Conservation (phyloP, 192 early-diverging fungal genomes). For the Neocallimastix lanati region DNA sequence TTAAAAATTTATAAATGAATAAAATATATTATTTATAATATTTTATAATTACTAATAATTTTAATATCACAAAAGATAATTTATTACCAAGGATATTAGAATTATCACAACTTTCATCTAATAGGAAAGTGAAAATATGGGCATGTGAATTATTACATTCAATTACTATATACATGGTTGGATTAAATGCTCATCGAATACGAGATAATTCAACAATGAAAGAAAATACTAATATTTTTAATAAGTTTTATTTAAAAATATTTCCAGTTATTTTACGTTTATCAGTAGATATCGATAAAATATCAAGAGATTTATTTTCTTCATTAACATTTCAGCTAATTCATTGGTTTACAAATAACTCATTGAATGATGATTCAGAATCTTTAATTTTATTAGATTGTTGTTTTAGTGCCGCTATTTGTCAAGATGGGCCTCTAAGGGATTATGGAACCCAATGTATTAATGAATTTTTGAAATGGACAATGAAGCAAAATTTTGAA, state of each 20-base stretch:
- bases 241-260: conserved; percentile 37
- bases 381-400: conserved; percentile 46
- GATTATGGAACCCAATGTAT: conserved; percentile 60
- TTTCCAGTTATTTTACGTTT: conserved; percentile 54
- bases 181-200: conserved; percentile 33
- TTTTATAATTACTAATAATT: too few species aligned
- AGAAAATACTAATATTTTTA: conserved; percentile 28
- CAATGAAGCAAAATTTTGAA: conserved; percentile 38
- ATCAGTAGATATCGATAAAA: conserved; percentile 49
- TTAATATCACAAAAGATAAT: conserved; percentile 41
- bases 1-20: too few species aligned
- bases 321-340: conserved; percentile 47
- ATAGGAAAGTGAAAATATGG: conserved; percentile 54
- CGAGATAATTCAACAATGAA: conserved; percentile 7
- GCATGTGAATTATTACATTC: conserved; percentile 57
- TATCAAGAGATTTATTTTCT: conserved; percentile 46
- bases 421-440: conserved; percentile 17
- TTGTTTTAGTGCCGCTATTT: conserved; percentile 40
- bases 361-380: conserved; percentile 57
- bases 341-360: conserved; percentile 63
- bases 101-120: conserved; percentile 50
- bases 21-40: too few species aligned
- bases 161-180: conserved; percentile 53
- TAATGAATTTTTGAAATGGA: conserved; percentile 55
- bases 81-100: conserved; percentile 56